Evolutionary conservation across 2,329 filamentous ascomycete genomes (phyloP), one percentile per base, ranked within the genome.

Genomic region (Cladorrhinum sp.): DNA sequence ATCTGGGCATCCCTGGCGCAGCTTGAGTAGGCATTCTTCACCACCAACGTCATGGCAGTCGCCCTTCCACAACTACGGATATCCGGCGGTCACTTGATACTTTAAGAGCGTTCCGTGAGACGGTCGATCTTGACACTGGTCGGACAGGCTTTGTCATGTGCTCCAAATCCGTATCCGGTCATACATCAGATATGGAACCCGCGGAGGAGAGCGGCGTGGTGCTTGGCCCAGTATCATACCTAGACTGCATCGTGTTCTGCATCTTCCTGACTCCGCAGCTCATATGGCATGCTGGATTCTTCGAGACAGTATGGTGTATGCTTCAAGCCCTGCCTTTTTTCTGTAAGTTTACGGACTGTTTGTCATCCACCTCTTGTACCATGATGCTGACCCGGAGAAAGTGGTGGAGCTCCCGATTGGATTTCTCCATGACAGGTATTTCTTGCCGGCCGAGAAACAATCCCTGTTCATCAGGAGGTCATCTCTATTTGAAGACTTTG

Each of bases 221-320:
- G 62, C 79, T 95, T 48, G 83, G 84, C 36, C 86, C 88, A 60
- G 84, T 95, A 50, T 91, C 87, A 6, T 88, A 89, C 73, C 72
- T 92, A 26, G 91, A 95, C 76, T 92, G 89, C 76, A 60, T 88
- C 28, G 84, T 87, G 61, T 95, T 93, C 70, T 81, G 90, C 54
- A 56, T 88, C 48, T 87, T 91, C 68, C 81, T 94, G 14, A 77
- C 85, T 2, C 89, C 89, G 2, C 89, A 93, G 73, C 77, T 95
- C 39, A 76, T 94, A 33, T 75, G 87, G 64, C 83, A 87, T 60
- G 86, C 87, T 63, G 88, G 89, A 26, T 69, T 90, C 16, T 74
- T 86, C 59, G 76, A 79, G 54, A 86, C 87, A 1, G 69, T 84
- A 26, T 69, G 75, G 65, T 87, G 86, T 71, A 82, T 81, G 14